phyloP scores from a whole-genome alignment of 176 grass and related monocot species.

The Musa troglodytarum region DNA sequence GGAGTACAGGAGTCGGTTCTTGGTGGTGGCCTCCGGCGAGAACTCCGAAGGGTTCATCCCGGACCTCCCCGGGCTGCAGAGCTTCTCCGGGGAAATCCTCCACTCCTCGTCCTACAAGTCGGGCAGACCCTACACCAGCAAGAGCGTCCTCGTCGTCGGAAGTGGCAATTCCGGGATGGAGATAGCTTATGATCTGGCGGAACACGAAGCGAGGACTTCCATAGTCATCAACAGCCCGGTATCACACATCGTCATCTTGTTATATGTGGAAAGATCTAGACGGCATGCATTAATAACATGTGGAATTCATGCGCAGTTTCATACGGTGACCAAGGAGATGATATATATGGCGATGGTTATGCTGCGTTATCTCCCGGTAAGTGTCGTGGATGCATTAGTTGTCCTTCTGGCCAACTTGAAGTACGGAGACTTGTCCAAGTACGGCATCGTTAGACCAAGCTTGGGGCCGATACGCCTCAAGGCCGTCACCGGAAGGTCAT shows the following conservation, averaged over 20 bases:
- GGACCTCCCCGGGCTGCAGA: background rate
- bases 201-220: conserved; percentile 18
- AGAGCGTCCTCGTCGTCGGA: conserved; percentile 32
- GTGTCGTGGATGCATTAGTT: conserved; percentile 21
- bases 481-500: conserved; percentile 12
- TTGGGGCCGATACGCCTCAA: conserved; percentile 29
- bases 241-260: background rate
- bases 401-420: conserved; percentile 10
- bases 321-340: conserved; percentile 36
- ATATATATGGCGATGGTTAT: conserved; percentile 36
- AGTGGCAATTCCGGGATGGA: conserved; percentile 48
- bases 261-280: background rate
- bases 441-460: conserved; percentile 35
- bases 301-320: conserved; percentile 19
- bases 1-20: background rate
- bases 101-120: conserved; percentile 35
- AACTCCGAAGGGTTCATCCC: conserved; percentile 22
- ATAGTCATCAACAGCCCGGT: conserved; percentile 28
- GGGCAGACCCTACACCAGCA: conserved; percentile 1
- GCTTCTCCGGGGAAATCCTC: conserved; percentile 20
- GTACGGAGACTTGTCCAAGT: conserved; percentile 34
- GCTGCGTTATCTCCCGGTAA: conserved; percentile 13
- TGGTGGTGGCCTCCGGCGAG: conserved; percentile 40
- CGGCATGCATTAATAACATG: background rate
- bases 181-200: conserved; percentile 41